Evolutionary conservation across 768 basidiomycete genomes (phyloP).

Genomic region (Russula ochroleuca): DNA sequence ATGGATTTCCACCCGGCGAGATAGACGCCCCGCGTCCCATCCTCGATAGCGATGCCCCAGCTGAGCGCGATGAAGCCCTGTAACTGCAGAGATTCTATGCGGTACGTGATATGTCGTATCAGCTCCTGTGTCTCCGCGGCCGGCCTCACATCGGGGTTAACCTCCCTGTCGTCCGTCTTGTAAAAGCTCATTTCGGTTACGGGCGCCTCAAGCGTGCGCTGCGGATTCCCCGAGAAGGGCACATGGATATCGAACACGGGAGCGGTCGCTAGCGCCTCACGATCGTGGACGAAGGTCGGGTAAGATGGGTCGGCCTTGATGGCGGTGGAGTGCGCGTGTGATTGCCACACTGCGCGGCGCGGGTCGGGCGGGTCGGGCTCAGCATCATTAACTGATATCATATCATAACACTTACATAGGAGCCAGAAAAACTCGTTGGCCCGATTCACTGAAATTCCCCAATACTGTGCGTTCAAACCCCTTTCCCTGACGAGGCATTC

Average conservation of each 20-base stretch:
- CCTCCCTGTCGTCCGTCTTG: neutral
- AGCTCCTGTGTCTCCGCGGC: neutral
- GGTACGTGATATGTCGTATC: neutral
- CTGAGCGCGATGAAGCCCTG: neutral
- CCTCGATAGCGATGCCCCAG: neutral
- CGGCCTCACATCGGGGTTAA: neutral
- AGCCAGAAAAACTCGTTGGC: conserved; percentile 9
- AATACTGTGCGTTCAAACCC: conserved; percentile 14
- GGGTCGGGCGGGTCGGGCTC: no score
- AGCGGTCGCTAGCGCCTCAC: neutral
- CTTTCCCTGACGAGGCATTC: neutral
- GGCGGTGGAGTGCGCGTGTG: neutral
- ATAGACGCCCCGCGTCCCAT: neutral
- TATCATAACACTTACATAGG: conserved; percentile 3
- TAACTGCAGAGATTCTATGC: conserved; percentile 6
- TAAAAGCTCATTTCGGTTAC: conserved; percentile 4
- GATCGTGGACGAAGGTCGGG: neutral
- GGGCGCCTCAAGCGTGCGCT: neutral
- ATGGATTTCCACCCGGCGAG: conserved; percentile 3
- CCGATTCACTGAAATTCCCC: neutral
- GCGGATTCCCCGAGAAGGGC: neutral
- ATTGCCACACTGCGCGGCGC: conserved; percentile 10
- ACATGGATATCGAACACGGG: neutral
- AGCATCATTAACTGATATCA: neutral
- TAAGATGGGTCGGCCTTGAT: conserved; percentile 9